Conservation (phyloP, 495 filamentous ascomycete genomes). For the Penicillium riverlandense region DNA sequence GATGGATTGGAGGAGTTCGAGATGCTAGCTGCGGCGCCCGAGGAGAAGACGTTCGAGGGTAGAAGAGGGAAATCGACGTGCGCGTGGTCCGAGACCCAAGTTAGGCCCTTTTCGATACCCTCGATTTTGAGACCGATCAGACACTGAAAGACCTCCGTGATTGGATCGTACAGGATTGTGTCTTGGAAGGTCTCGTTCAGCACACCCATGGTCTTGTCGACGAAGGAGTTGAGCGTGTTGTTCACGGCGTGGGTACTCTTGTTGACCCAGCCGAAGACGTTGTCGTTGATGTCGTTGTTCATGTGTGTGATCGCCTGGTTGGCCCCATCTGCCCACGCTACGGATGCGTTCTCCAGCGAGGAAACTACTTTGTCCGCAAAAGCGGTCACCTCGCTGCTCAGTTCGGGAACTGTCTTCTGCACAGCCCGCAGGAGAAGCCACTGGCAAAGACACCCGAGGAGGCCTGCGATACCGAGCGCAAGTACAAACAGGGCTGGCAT, state of each 20-base stretch:
- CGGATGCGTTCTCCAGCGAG: slow-evolving; percentile 64
- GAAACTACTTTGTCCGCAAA: slow-evolving; percentile 77
- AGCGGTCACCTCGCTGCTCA: slow-evolving; percentile 67
- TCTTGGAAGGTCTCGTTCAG: slow-evolving; percentile 73
- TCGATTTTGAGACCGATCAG: slow-evolving; percentile 69
- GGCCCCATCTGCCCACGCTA: slow-evolving; percentile 66
- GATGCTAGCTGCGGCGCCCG: slow-evolving; percentile 63
- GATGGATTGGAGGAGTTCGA: slow-evolving; percentile 34
- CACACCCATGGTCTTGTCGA: slow-evolving; percentile 60
- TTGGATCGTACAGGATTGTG: slow-evolving; percentile 66
- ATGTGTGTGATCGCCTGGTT: slow-evolving; percentile 65
- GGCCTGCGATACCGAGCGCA: slow-evolving; percentile 74
- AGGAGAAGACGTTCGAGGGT: slow-evolving; percentile 73
- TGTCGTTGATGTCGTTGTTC: slow-evolving; percentile 68
- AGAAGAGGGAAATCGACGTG: slow-evolving; percentile 75
- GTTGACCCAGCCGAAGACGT: slow-evolving; percentile 85
- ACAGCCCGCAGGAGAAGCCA: slow-evolving; percentile 68
- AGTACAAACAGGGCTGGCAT: slow-evolving; percentile 81
- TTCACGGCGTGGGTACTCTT: slow-evolving; percentile 77
- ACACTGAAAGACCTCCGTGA: slow-evolving; percentile 68
- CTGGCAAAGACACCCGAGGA: slow-evolving; percentile 81
- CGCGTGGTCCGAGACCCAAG: slow-evolving; percentile 82
- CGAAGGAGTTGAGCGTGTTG: slow-evolving; percentile 74
- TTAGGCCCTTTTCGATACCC: slow-evolving; percentile 72
- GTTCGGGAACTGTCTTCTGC: slow-evolving; percentile 65